These are phyloP conservation scores for Cryptococcus sp. DNA, from an alignment of 1,284 basidiomycete species.

Conservation along the genomic window DNA sequence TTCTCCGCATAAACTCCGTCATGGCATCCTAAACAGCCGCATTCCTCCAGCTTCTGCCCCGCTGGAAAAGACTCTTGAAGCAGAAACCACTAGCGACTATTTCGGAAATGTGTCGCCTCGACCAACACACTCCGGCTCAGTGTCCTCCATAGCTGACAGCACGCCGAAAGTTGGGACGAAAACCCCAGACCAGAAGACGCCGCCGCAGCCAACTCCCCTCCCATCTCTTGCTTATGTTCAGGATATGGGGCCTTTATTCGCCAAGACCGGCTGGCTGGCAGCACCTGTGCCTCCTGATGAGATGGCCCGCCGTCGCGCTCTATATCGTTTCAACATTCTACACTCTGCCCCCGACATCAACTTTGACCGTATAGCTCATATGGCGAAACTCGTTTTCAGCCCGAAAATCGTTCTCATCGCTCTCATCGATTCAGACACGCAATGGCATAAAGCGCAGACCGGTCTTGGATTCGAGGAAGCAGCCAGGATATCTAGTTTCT, in stretches of 20 bases:
- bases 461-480: constrained; percentile 63
- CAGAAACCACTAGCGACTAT: constrained; percentile 32
- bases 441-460: constrained; percentile 84
- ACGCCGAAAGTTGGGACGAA: constrained; percentile 56
- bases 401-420: constrained; percentile 82
- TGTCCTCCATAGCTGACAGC: constrained; percentile 36
- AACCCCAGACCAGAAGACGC: constrained; percentile 2
- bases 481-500: constrained; percentile 70
- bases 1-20: constrained; percentile 3
- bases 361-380: constrained; percentile 84
- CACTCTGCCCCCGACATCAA: constrained; percentile 80
- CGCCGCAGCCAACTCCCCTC: constrained; percentile 3
- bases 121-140: constrained; percentile 18
- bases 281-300: constrained; percentile 82
- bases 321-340: constrained; percentile 82
- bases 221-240: constrained; percentile 20
- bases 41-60: constrained; percentile 49
- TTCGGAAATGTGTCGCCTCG: constrained; percentile 32
- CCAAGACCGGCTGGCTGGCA: constrained; percentile 69
- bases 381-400: constrained; percentile 90
- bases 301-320: constrained; percentile 70
- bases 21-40: constrained; percentile 19
- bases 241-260: constrained; percentile 57
- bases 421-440: constrained; percentile 76
- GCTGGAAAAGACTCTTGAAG: constrained; percentile 31